Conservation (phyloP, 768 basidiomycete species). For the Trametopsis cervina region DNA sequence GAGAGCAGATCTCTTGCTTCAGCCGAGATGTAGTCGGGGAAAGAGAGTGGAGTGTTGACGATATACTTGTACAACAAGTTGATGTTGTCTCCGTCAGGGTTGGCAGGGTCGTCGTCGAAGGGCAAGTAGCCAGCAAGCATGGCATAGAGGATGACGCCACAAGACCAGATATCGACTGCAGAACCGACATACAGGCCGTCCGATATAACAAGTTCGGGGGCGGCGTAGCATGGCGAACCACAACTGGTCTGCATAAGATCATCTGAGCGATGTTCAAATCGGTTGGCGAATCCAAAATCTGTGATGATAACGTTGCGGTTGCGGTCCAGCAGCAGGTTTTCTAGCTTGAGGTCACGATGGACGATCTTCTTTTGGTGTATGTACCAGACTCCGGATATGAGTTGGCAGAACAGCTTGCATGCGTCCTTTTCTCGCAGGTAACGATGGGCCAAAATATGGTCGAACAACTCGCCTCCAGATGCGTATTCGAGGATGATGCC, state of each 20-base stretch:
- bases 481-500: slow-evolving; percentile 99
- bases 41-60: slow-evolving; percentile 91
- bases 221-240: slow-evolving; percentile 96
- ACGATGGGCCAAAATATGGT: slow-evolving; percentile 96
- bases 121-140: slow-evolving; percentile 98
- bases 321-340: slow-evolving; percentile 94
- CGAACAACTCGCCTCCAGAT: slow-evolving; percentile 96
- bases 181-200: slow-evolving; percentile 96
- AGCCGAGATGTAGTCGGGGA: slow-evolving; percentile 90
- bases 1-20: slow-evolving; percentile 79
- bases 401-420: slow-evolving; percentile 92
- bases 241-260: slow-evolving; percentile 99
- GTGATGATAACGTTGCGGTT: slow-evolving; percentile 99
- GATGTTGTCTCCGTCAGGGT: slow-evolving; percentile 99
- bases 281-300: slow-evolving; percentile 98
- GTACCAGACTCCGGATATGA: slow-evolving; percentile 98
- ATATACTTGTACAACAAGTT: slow-evolving; percentile 98
- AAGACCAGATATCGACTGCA: slow-evolving; percentile 97
- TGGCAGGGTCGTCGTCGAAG: slow-evolving; percentile 97
- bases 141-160: slow-evolving; percentile 92
- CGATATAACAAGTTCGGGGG: slow-evolving; percentile 94
- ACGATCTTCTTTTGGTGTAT: slow-evolving; percentile 99
- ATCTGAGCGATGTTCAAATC: slow-evolving; percentile 86
- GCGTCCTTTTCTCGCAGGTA: slow-evolving; percentile 94
- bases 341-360: slow-evolving; percentile 97